phyloP scores from a whole-genome alignment of 495 filamentous ascomycete genomes.

The Xanthoparmelia taractica region DNA sequence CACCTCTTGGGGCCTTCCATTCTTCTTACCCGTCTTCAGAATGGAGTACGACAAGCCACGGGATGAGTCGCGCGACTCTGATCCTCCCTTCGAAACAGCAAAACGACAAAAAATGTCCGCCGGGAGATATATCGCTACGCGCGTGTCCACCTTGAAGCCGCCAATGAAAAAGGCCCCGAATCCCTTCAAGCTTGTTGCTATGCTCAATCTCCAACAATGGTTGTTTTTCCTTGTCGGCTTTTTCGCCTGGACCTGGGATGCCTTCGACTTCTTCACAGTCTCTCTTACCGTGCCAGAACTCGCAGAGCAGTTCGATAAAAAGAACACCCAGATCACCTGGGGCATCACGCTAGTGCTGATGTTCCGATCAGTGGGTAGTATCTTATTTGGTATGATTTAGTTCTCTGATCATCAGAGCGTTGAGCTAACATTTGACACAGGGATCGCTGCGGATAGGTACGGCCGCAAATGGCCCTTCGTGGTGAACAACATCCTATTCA shows the following conservation, averaged over 20 bases:
- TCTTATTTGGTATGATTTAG: constrained; percentile 55
- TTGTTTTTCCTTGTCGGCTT: constrained; percentile 62
- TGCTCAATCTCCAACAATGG: constrained; percentile 73
- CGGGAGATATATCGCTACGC: constrained; percentile 58
- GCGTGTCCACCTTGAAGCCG: constrained; percentile 64
- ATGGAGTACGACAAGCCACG: not conserved
- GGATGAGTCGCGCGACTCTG: constrained; percentile 21
- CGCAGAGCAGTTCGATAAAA: constrained; percentile 55
- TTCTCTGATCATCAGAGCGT: not conserved
- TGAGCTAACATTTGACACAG: constrained; percentile 10
- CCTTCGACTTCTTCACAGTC: constrained; percentile 90
- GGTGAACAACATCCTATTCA: constrained; percentile 75
- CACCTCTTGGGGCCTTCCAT: no score
- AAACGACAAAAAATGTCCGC: constrained; percentile 46
- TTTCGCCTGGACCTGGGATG: constrained; percentile 73
- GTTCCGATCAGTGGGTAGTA: constrained; percentile 65
- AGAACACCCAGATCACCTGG: constrained; percentile 77
- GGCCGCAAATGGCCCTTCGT: constrained; percentile 86
- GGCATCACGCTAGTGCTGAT: constrained; percentile 82
- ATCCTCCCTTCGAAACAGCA: constrained; percentile 11
- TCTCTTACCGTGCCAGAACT: constrained; percentile 64
- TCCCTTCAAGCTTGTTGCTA: constrained; percentile 60
- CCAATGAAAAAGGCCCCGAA: constrained; percentile 73
- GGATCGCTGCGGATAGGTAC: constrained; percentile 69
- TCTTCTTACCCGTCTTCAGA: not conserved